phyloP scores from a whole-genome alignment of 352 stramenopile species.

The Phytophthora hybrid region DNA sequence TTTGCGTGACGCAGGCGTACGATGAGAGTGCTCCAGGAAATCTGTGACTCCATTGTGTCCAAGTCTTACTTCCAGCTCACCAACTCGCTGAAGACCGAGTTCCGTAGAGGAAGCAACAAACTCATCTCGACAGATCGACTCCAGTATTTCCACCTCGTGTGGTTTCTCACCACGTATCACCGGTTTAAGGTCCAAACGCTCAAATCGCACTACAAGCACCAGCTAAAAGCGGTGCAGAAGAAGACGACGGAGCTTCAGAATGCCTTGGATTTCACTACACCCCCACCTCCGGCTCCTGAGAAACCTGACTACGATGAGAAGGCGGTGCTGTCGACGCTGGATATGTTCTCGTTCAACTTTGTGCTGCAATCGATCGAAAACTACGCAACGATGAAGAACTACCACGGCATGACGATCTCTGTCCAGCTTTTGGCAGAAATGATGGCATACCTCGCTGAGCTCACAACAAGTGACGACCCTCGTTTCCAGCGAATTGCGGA shows the following conservation, averaged over 20 bases:
- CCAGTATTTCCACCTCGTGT: slow-evolving; percentile 90
- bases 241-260: slow-evolving; percentile 58
- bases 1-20: slow-evolving; percentile 45
- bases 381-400: slow-evolving; percentile 82
- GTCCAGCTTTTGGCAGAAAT: slow-evolving; percentile 85
- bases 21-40: slow-evolving; percentile 71
- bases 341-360: slow-evolving; percentile 94
- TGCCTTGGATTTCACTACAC: slow-evolving; percentile 62
- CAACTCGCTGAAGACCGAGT: slow-evolving; percentile 89
- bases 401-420: slow-evolving; percentile 83
- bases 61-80: slow-evolving; percentile 90
- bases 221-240: slow-evolving; percentile 63
- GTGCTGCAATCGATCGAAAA: slow-evolving; percentile 90
- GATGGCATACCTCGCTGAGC: slow-evolving; percentile 86
- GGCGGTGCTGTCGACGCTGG: slow-evolving; percentile 81
- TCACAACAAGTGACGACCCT: slow-evolving; percentile 73
- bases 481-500: slow-evolving; percentile 86
- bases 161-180: slow-evolving; percentile 88
- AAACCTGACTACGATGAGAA: slow-evolving; percentile 81
- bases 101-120: slow-evolving; percentile 84
- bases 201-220: slow-evolving; percentile 73
- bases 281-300: slow-evolving; percentile 41
- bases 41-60: slow-evolving; percentile 75
- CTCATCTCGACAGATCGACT: slow-evolving; percentile 87
- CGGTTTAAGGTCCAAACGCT: slow-evolving; percentile 77